phyloP scores from a whole-genome alignment of 2,329 filamentous ascomycete genomes.

The Aurifilum marmelostoma region DNA sequence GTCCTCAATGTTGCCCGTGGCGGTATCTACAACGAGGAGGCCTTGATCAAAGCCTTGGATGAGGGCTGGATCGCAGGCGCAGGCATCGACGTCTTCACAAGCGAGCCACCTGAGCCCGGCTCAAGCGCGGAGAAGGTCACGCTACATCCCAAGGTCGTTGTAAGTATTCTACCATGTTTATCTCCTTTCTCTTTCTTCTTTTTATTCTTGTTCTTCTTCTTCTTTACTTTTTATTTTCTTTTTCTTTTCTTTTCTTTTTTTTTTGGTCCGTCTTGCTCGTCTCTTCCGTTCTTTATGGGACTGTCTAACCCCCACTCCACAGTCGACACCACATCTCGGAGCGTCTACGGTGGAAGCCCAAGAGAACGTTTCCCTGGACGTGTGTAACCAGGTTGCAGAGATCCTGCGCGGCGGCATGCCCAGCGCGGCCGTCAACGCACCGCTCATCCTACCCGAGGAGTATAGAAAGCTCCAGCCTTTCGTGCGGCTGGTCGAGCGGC shows the following conservation, averaged over 20 bases:
- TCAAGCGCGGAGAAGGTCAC: conserved; percentile 67
- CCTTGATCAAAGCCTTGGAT: conserved; percentile 71
- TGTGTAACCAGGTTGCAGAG: conserved; percentile 77
- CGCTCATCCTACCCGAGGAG: conserved; percentile 79
- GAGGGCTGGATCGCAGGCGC: conserved; percentile 74
- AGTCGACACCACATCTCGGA: conserved; percentile 74
- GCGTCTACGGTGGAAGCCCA: conserved; percentile 82
- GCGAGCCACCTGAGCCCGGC: conserved; percentile 63
- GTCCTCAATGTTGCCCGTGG: conserved; percentile 81
- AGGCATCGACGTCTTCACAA: conserved; percentile 78
- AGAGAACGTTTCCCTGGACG: conserved; percentile 81
- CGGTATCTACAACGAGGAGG: conserved; percentile 78
- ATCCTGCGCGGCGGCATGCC: conserved; percentile 75
- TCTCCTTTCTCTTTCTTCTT: too few relatives aligned
- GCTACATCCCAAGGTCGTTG: conserved; percentile 71
- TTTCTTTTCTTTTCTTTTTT: too few relatives aligned
- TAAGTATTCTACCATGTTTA: background rate
- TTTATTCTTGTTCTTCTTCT: too few relatives aligned
- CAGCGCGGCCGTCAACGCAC: conserved; percentile 78
- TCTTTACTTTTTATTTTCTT: background rate
- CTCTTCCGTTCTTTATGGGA: background rate
- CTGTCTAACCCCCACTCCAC: background rate
- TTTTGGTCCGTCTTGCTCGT: too few relatives aligned
- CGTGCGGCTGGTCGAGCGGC: conserved; percentile 75
- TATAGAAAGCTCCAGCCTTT: conserved; percentile 78